Conservation (phyloP, 495 filamentous ascomycete genomes). For the Recurvomyces mirabilis region DNA sequence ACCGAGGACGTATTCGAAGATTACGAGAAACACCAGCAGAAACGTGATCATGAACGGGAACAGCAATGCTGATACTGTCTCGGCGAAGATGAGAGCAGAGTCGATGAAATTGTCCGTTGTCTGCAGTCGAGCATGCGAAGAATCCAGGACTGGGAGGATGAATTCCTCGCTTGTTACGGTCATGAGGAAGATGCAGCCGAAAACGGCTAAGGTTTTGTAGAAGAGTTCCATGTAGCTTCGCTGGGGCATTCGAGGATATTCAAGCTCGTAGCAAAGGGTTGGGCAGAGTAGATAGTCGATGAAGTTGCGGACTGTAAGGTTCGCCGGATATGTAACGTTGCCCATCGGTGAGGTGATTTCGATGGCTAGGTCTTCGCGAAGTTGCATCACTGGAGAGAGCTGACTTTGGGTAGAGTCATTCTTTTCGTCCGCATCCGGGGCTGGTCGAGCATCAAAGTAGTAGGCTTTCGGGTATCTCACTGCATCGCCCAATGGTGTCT, state of each 20-base stretch:
- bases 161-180: constrained; percentile 90
- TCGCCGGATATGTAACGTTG: constrained; percentile 78
- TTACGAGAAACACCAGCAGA: constrained; percentile 34
- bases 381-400: constrained; percentile 30
- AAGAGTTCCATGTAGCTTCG: constrained; percentile 73
- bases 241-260: constrained; percentile 71
- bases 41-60: constrained; percentile 86
- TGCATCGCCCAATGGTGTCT: constrained; percentile 35
- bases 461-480: constrained; percentile 64
- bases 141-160: constrained; percentile 77
- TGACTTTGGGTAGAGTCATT: background rate
- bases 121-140: constrained; percentile 57
- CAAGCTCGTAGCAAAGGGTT: constrained; percentile 93
- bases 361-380: constrained; percentile 78
- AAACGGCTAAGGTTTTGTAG: constrained; percentile 78
- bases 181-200: constrained; percentile 92
- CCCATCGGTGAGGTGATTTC: constrained; percentile 86
- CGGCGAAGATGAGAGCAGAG: constrained; percentile 64
- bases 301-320: constrained; percentile 73
- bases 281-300: constrained; percentile 83
- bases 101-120: constrained; percentile 47
- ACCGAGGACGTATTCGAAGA: constrained; percentile 76
- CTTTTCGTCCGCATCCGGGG: constrained; percentile 34
- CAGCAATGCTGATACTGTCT: constrained; percentile 85
- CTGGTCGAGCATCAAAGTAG: constrained; percentile 20